Evolutionary conservation across 1,284 basidiomycete species (phyloP).

Genomic region (Marasmius sp.): DNA sequence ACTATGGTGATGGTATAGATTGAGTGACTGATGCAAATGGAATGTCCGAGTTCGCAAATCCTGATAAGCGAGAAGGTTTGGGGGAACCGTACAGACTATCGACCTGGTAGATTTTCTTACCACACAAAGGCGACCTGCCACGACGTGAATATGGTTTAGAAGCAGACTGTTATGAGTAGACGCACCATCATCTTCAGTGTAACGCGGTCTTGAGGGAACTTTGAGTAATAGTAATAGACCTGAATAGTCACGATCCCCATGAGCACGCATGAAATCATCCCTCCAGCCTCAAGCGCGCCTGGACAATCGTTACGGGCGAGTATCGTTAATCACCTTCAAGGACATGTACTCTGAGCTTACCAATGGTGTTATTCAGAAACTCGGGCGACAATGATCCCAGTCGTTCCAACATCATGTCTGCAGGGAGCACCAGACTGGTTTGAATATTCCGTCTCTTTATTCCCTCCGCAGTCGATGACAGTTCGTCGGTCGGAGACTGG

Average conservation of each 20-base stretch:
- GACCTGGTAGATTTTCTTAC: not conserved
- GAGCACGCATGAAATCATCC: conserved; percentile 5
- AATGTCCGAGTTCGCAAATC: conserved; percentile 9
- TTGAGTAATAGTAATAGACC: conserved; percentile 8
- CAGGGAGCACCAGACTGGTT: not conserved
- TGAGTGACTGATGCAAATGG: conserved; percentile 5
- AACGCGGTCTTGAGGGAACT: conserved; percentile 7
- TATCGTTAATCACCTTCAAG: not conserved
- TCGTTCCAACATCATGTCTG: not conserved
- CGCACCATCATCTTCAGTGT: conserved; percentile 7
- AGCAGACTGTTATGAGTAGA: not conserved
- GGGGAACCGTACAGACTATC: not conserved
- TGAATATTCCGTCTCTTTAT: not conserved
- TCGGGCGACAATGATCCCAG: not conserved
- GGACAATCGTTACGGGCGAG: not conserved
- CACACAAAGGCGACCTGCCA: conserved; percentile 3
- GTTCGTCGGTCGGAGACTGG: not conserved
- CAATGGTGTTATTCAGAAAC: not conserved
- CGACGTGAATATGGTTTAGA: not conserved
- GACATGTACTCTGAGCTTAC: not conserved
- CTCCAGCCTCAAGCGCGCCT: conserved; percentile 8
- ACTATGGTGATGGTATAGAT: conserved; percentile 2
- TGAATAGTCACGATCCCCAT: conserved; percentile 8
- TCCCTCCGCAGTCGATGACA: not conserved
- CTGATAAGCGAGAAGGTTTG: not conserved